phyloP scores from a whole-genome alignment of 768 basidiomycete genomes.

The Mycena galericulata region DNA sequence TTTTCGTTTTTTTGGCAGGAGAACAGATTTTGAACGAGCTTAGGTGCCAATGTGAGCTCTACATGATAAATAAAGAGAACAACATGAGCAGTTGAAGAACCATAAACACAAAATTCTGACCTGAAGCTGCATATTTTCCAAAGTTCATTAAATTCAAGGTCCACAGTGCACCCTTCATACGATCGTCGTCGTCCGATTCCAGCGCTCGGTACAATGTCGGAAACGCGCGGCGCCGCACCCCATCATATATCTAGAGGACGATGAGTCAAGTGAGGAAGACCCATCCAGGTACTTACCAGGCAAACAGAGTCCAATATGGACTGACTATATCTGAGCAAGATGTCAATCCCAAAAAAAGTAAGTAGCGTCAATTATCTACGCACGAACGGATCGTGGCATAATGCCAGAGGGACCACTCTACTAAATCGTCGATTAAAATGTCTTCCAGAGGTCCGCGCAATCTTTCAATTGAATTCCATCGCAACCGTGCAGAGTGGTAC shows the following conservation, averaged over 20 bases:
- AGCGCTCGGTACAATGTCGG: constrained; percentile 69
- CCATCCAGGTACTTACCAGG: constrained; percentile 49
- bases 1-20: constrained; percentile 88
- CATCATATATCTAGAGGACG: constrained; percentile 69
- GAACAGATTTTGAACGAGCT: constrained; percentile 73
- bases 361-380: constrained; percentile 24
- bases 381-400: constrained; percentile 70
- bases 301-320: constrained; percentile 63
- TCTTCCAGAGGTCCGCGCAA: constrained; percentile 70
- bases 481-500: constrained; percentile 74
- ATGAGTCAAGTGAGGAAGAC: background rate
- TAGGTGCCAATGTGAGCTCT: constrained; percentile 73
- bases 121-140: constrained; percentile 66
- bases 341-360: constrained; percentile 37
- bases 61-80: background rate
- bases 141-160: constrained; percentile 75
- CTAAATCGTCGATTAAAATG: constrained; percentile 74
- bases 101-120: background rate
- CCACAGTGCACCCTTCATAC: constrained; percentile 94
- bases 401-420: constrained; percentile 84
- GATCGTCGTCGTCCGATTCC: constrained; percentile 83
- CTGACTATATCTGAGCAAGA: constrained; percentile 57
- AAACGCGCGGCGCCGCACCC: constrained; percentile 71
- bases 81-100: background rate
- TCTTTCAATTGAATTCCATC: constrained; percentile 82